Evolutionary conservation across 2,329 filamentous ascomycete species (phyloP), one percentile per base, ranked within the genome.

Genomic region (Penicillium sp.): DNA sequence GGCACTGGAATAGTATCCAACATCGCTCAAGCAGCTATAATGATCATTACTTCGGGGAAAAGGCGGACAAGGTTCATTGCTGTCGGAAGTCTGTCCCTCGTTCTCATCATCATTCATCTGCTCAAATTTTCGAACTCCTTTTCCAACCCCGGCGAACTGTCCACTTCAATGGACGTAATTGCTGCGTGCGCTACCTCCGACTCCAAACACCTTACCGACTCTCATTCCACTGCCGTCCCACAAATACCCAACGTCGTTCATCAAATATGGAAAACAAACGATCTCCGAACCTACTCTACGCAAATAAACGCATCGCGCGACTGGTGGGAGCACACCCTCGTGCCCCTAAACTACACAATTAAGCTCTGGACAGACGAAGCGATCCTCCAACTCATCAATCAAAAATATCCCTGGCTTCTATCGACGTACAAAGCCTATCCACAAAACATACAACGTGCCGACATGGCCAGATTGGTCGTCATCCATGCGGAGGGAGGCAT

Each of bases 301-400:
- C 38, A 49, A 12, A 49, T 56, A 11, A 11, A 30, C 25, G 16
- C 41, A 17, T 44, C 41, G 5, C 41, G 30, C 10, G 41, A 44
- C 25, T 1, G 5, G 11, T 44, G 41, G 41, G n/a, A 44, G 26
- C 16, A 26, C 4, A 7, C n/a, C 0, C 41, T 44, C 25, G 26
- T 19, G 5, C 41, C 26, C 9, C 41, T 28, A 17, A 44, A 44
- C 37, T 50, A 63, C 54, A 61, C 57, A 3, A 53, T 64, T 12
- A 64, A 61, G 26, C 55, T 64, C 12, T 64, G 61, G 61, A 57
- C 60, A 17, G 61, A 62, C 22, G 56, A 61, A 5, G 58, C 57
- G 16, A 42, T 64, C 30, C 42, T 59, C 17, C 6, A 52, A 22
- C 55, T 64, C 17, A 58, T 62, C 35, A 56, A 56, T 19, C 14